Evolutionary conservation across 768 basidiomycete genomes (phyloP), one percentile per base, ranked within the genome.

Genomic region (Suillus hirtellus): DNA sequence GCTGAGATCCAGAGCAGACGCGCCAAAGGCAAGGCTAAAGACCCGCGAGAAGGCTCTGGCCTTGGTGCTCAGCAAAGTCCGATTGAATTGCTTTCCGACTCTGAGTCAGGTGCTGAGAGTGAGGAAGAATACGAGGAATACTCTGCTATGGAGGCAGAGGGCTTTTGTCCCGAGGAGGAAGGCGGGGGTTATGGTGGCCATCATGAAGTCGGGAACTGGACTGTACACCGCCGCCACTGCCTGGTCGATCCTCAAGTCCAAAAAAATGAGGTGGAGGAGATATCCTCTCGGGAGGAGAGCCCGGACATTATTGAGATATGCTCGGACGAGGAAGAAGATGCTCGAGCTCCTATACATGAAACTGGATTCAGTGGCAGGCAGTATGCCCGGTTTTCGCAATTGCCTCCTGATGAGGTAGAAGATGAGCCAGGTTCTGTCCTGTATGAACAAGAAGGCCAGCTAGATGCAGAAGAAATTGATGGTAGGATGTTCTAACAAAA

Each of bases 11-110:
- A 77, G 62, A 81, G 80, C 44, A 81, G 84, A 64, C 81, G 82
- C 55, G 73, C 68, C 24, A 85, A 84, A 70, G 88, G 87, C 37
- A 89, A 89, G 70, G 83, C 80, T 59, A 81, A 87, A 58, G 87
- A 87, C 69, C 83, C 84, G 10, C 76, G 84, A 54, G 86, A 88
- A 67, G 87, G 86, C 7, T 82, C 85, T 49, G 85, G 85, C 4
- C 76, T 85, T 40, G 76, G 78, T 27, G 72, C 73, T 75, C 49
- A 75, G 72, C 65, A 75, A 47, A 75, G 82, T 59, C 84, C 84
- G 15, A 86, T 86, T 59, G 81, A 83, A 65, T 64, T 70, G 5
- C 78, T 84, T 42, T 73, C 72, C 42, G 80, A 76, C 59, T 79
- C 78, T 14, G 78, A 76, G 21, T 64, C 68, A 27, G 74, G 73